phyloP scores from a whole-genome alignment of 805 yeast species.

The Isabelozyma rhagii region DNA sequence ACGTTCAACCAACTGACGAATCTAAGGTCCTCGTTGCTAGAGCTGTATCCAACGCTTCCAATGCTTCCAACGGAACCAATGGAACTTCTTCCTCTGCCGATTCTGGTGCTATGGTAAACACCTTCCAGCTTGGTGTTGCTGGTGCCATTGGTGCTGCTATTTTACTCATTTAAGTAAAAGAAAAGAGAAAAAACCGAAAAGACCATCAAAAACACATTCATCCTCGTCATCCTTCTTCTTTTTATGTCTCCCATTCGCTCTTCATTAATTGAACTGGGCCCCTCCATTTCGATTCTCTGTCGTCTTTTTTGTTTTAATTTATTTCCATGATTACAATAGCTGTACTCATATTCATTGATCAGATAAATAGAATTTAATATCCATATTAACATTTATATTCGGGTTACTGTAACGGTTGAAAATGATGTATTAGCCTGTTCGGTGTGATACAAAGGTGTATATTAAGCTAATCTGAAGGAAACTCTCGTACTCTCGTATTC shows the following conservation, averaged over 20 bases:
- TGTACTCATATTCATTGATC: background rate
- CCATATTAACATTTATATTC: background rate
- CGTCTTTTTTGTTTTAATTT: background rate
- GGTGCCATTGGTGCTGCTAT: constrained; percentile 52
- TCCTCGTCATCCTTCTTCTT: background rate
- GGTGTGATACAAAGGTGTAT: too few species aligned
- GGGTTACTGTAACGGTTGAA: too few species aligned
- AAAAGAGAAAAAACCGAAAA: background rate
- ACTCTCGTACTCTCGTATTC: too few species aligned
- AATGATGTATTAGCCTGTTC: too few species aligned
- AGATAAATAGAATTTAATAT: background rate
- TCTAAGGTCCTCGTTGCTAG: background rate
- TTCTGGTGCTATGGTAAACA: constrained; percentile 17
- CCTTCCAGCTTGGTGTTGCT: constrained; percentile 28
- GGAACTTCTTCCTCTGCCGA: constrained; percentile 21
- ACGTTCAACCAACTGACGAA: constrained; percentile 1
- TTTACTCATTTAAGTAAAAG: constrained; percentile 36
- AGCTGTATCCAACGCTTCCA: constrained; percentile 6
- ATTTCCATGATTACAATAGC: background rate
- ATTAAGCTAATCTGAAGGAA: too few species aligned
- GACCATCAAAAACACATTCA: background rate
- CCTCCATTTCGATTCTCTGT: background rate
- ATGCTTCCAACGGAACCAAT: constrained; percentile 14
- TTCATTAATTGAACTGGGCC: background rate
- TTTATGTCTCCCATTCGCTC: background rate